Evolutionary conservation across 305 asterid genomes (phyloP), one percentile per base, ranked within the genome.

Genomic region (Fraxinus velutina): DNA sequence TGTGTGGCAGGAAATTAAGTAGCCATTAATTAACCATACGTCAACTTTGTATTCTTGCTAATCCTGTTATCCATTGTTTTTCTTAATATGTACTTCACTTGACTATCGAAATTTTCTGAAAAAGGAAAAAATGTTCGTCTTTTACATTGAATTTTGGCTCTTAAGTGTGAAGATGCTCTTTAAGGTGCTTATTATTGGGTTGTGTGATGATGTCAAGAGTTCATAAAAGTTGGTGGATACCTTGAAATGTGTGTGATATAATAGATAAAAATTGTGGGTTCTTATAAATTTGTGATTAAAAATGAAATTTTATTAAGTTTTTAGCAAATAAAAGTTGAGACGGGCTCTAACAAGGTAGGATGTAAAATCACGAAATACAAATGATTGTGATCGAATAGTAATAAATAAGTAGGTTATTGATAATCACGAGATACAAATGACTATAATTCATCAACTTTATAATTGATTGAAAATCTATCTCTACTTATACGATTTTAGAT

Each of bases 1-100:
- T 47, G 24, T 50, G 37, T 42, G 60, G 30, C 66, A 78, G 75
- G 75, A 70, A 70, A 70, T 70, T 70, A 70, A 70, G 21, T 70
- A 30, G 75, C 21, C 75, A 70, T 68, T 24, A 68, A 10, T 13
- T 68, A 29, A 29, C 74, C 74, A 68, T 70, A 30, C 0, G 30
- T 66, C 34, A 9, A 66, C 17, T 24, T 3, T 27, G 33, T 62
- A 66, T 66, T 2, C 17, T 66, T 66, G 34, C 73, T 66, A 24
- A 27, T 66, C 73, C 36, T 64, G 72, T 60, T 22, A 24, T 64
- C 33, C 73, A 12, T 9, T 64, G 73, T 24, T 64, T 64, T 10
- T 27, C 34, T 9, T 3, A 9, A 24, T 10, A 27, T 24, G 33
- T 66, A 57, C 36, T 30, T 2, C 12, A 68, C 30, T 68, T 13